Conservation (phyloP, 768 basidiomycete species). For the Phylloporus sp. region DNA sequence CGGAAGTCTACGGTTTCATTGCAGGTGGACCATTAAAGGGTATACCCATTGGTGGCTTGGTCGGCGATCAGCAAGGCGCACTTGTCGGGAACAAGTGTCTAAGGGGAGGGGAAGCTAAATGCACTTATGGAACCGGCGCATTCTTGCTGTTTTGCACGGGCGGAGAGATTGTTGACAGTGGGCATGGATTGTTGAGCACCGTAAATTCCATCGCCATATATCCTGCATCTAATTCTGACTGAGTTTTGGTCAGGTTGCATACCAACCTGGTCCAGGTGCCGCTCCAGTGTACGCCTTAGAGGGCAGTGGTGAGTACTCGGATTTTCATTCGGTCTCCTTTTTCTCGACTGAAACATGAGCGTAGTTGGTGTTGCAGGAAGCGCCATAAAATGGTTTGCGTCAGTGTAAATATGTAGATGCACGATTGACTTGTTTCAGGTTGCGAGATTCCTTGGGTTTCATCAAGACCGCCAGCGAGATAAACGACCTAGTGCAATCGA, state of each 20-base stretch:
- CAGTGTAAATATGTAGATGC: not conserved
- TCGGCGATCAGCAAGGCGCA: slow-evolving; percentile 98
- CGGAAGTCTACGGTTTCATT: slow-evolving; percentile 87
- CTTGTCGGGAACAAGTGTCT: slow-evolving; percentile 96
- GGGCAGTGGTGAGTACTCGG: slow-evolving; percentile 72
- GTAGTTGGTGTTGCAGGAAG: slow-evolving; percentile 91
- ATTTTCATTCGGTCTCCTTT: not conserved
- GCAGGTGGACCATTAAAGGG: slow-evolving; percentile 63
- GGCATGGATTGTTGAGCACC: slow-evolving; percentile 85
- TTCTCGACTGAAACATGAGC: slow-evolving; percentile 1
- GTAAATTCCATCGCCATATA: slow-evolving; percentile 37
- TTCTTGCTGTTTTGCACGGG: slow-evolving; percentile 97
- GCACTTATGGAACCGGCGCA: slow-evolving; percentile 96
- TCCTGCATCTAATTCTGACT: not conserved
- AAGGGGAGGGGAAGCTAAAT: slow-evolving; percentile 89
- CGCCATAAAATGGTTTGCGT: slow-evolving; percentile 79
- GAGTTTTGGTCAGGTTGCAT: slow-evolving; percentile 61
- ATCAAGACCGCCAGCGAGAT: slow-evolving; percentile 80
- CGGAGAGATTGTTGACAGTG: slow-evolving; percentile 76
- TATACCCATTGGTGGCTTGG: slow-evolving; percentile 84
- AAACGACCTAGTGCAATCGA: slow-evolving; percentile 77
- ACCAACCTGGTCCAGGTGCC: slow-evolving; percentile 73
- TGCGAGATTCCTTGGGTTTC: slow-evolving; percentile 85
- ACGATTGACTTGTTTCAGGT: slow-evolving; percentile 38
- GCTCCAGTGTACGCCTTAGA: slow-evolving; percentile 92